A percentile compares a stretch with the other conserved stretches of the same genome.
phyloP scores from a whole-genome alignment of 2,329 filamentous ascomycete species.

The Pseudopyricularia javanii region DNA sequence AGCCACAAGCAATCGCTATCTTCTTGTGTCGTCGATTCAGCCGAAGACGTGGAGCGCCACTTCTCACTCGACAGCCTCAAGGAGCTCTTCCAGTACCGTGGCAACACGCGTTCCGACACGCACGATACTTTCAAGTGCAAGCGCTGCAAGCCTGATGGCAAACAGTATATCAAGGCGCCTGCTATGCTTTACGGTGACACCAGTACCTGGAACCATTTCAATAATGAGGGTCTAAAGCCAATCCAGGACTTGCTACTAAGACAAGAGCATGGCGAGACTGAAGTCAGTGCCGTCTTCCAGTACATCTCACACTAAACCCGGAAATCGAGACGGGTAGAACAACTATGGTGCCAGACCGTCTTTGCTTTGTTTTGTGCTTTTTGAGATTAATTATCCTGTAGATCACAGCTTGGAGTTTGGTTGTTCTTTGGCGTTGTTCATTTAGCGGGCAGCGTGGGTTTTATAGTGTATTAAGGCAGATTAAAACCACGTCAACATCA shows the following conservation, averaged over 20 bases:
- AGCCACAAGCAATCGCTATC: conserved; percentile 96
- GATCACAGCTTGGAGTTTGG: not conserved
- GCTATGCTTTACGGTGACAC: conserved; percentile 97
- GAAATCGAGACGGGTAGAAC: not conserved
- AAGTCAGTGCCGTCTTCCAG: conserved; percentile 93
- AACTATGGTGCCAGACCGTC: not conserved
- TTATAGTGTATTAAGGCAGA: not conserved
- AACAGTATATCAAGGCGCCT: conserved; percentile 77
- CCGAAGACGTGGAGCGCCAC: conserved; percentile 93
- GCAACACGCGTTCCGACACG: conserved; percentile 78
- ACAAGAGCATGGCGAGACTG: conserved; percentile 67
- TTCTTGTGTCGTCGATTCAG: conserved; percentile 90
- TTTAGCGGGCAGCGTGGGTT: not conserved
- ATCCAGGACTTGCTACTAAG: conserved; percentile 88
- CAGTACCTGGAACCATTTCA: conserved; percentile 98
- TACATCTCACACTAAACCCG: conserved; percentile 72
- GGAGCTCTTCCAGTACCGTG: conserved; percentile 87
- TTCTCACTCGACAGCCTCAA: conserved; percentile 84
- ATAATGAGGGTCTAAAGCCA: conserved; percentile 62
- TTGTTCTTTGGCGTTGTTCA: not conserved
- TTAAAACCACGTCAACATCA: not conserved
- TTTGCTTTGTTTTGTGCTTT: not conserved
- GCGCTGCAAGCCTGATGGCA: conserved; percentile 77
- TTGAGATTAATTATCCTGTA: not conserved
- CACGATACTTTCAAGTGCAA: conserved; percentile 99